These are phyloP conservation scores for Vitis hybrid DNA, from an alignment of 177 flowering plant genomes.

Conservation along the genomic window DNA sequence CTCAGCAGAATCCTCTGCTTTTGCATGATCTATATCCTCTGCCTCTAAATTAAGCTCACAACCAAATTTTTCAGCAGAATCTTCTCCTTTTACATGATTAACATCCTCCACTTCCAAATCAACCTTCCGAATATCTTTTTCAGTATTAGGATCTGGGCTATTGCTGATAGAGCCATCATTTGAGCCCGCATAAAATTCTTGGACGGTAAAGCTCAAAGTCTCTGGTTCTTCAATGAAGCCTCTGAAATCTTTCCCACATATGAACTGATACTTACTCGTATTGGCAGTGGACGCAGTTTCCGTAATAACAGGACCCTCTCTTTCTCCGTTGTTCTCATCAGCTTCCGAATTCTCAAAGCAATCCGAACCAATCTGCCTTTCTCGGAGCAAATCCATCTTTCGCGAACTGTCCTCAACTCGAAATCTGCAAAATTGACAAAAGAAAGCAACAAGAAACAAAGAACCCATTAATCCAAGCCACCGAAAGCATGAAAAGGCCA, in stretches of 20 bases:
- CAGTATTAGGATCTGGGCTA: background rate
- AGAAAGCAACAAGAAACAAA: background rate
- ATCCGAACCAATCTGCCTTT: constrained; percentile 7
- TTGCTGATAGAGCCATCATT: constrained; percentile 10
- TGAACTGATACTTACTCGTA: constrained; percentile 30
- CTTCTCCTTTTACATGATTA: background rate
- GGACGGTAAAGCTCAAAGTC: constrained; percentile 25
- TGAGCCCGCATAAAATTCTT: constrained; percentile 28
- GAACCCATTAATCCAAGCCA: constrained; percentile 1
- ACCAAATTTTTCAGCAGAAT: background rate
- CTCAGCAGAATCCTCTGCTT: constrained; percentile 1
- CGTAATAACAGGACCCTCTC: constrained; percentile 24
- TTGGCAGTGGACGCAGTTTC: constrained; percentile 9
- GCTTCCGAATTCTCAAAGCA: background rate
- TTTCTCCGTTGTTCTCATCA: constrained; percentile 11
- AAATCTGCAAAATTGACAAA: constrained; percentile 14
- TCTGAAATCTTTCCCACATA: constrained; percentile 21
- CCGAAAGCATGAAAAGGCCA: background rate
- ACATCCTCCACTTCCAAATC: background rate
- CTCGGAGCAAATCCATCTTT: constrained; percentile 6
- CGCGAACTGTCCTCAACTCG: constrained; percentile 4
- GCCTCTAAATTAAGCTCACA: background rate
- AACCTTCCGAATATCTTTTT: background rate
- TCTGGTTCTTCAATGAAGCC: constrained; percentile 35
- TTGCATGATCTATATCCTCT: background rate